A percentile compares a stretch with the other conserved stretches of the same genome.
These are phyloP conservation scores for Candida sithepensis DNA, from an alignment of 805 yeast species.

Conservation along the genomic window DNA sequence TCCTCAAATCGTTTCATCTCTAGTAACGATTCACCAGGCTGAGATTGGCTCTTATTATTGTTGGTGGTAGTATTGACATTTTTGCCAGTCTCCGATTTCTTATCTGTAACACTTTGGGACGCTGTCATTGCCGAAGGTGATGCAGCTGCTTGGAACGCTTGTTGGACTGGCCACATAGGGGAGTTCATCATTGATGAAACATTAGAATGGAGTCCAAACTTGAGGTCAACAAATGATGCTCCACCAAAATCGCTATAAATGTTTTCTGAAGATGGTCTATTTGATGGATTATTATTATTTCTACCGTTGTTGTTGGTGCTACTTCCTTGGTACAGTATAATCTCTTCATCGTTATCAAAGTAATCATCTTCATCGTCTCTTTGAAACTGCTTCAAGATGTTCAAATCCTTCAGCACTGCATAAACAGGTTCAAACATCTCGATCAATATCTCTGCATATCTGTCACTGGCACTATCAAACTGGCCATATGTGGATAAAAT, in stretches of 20 bases:
- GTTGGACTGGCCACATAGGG: background rate
- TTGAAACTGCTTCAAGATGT: conserved; percentile 1
- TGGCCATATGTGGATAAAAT: conserved; percentile 10
- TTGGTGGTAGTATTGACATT: too few species aligned
- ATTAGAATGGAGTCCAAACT: background rate
- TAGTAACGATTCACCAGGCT: conserved; percentile 4
- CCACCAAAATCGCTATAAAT: background rate
- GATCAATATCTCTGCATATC: conserved; percentile 16
- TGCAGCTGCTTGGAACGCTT: background rate
- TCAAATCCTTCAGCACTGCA: conserved; percentile 4
- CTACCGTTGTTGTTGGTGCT: background rate
- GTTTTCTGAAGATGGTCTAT: background rate
- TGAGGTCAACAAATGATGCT: background rate
- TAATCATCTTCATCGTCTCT: conserved; percentile 3
- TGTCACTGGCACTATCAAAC: conserved; percentile 10
- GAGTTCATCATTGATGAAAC: background rate
- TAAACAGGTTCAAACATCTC: conserved; percentile 14
- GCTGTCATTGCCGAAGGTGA: too few species aligned
- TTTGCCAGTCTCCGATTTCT: too few species aligned
- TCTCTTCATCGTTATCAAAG: background rate
- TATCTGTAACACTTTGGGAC: too few species aligned
- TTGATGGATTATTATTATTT: background rate
- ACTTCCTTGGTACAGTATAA: background rate
- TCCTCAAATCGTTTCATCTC: conserved; percentile 16
- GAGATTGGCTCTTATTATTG: background rate